Conservation (phyloP, 768 basidiomycete genomes). For the Suillus subluteus region DNA sequence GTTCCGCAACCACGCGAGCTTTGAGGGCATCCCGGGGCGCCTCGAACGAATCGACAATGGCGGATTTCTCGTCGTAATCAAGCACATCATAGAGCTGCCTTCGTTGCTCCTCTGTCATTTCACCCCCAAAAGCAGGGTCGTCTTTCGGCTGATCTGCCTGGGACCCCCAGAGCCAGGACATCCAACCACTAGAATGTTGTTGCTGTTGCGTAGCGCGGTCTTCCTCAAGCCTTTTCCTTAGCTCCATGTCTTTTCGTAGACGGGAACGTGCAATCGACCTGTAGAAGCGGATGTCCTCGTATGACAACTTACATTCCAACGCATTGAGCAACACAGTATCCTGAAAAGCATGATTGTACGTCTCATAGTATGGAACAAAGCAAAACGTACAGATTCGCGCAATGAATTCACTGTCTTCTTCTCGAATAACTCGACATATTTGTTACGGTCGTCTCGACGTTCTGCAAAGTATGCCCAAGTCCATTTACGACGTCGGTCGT, state of each 20-base stretch:
- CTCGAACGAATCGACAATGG: constrained; percentile 69
- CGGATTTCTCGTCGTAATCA: constrained; percentile 89
- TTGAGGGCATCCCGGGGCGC: constrained; percentile 81
- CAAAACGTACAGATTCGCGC: constrained; percentile 52
- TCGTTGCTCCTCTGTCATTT: constrained; percentile 89
- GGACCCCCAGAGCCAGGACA: constrained; percentile 82
- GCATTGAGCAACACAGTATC: constrained; percentile 56
- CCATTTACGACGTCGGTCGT: constrained; percentile 84
- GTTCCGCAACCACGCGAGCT: constrained; percentile 70
- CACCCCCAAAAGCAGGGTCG: constrained; percentile 60
- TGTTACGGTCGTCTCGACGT: constrained; percentile 83
- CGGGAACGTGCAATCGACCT: constrained; percentile 91
- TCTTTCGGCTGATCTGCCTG: constrained; percentile 42
- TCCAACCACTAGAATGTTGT: constrained; percentile 58
- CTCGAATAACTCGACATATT: constrained; percentile 85
- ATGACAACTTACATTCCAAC: constrained; percentile 82
- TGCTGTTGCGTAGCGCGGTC: constrained; percentile 61
- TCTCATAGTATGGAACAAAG: background rate
- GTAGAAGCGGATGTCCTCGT: constrained; percentile 97
- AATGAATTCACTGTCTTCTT: constrained; percentile 63
- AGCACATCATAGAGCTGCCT: constrained; percentile 88
- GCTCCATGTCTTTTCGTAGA: constrained; percentile 81
- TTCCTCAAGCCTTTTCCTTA: constrained; percentile 67
- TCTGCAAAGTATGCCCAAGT: constrained; percentile 91
- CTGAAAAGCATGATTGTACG: constrained; percentile 34